Base-by-base conservation (phyloP, 2,329 filamentous ascomycete genomes). In the Mycogone perniciosa region DNA sequence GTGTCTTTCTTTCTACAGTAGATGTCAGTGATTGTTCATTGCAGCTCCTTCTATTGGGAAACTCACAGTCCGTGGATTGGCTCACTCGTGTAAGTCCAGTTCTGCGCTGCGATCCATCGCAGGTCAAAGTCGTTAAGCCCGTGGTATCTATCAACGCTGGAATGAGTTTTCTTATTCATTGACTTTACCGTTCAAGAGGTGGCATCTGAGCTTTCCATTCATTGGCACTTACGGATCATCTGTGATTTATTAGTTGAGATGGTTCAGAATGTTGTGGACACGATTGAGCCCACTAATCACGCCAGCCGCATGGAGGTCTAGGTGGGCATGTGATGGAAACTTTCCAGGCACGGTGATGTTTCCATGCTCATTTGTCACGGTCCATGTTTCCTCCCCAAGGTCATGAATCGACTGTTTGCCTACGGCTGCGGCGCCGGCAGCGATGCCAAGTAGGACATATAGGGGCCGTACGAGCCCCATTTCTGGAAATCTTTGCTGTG, bases 21-120 rank as follows among this genome's bases (percentile, higher is more conserved):
- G 33, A 4, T 46, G 44, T 43, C 38, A 33, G 55, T 57, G 38
- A 37, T 20, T 3, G 31, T 45, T n/a, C 41, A 46, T 53, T 9
- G 35, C 1, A 27, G n/a, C 11, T 31, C 7, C 2, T 0, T 4
- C 20, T 29, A 6, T n/a, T 6, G 8, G n/a, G n/a, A n/a, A n/a
- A 62, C 67, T 51, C 56, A 73, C 64, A 80, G 57, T 20, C 64
- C 68, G 7, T 62, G 40, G 3, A 83, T 64, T 2, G 50, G 50
- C 31, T 0, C 66, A n/a, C 73, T 75, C 1, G 72, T 76, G 58
- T 84, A 85, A 1, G 78, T 84, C 81, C 81, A 85, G 59, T 84
- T n/a, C 71, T 56, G 51, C 8, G 51, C 46, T 10, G 52, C 71
- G 29, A 85, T 70, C 80, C 80, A 84, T 27, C 79, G 74, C 11